Evolutionary conservation across 768 basidiomycete species (phyloP).

Genomic region (Hortiboletus campestris): DNA sequence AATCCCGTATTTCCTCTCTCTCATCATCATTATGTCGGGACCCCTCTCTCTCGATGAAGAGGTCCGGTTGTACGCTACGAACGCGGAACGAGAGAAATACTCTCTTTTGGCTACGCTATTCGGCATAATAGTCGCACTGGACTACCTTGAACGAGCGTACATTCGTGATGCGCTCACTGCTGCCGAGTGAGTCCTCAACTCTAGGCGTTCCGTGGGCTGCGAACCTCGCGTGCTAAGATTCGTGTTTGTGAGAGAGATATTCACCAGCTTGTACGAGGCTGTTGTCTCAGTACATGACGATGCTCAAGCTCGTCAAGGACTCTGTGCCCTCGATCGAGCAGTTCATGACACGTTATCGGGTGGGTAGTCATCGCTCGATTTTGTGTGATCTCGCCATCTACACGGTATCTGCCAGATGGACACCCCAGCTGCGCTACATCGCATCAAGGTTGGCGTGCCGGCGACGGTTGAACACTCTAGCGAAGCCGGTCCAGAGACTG

Average conservation of each 20-base stretch:
- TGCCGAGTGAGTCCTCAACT: slow-evolving; percentile 66
- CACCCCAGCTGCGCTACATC: slow-evolving; percentile 86
- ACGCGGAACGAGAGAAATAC: slow-evolving; percentile 85
- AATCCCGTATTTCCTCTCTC: neutral
- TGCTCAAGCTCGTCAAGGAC: slow-evolving; percentile 92
- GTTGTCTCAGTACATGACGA: slow-evolving; percentile 96
- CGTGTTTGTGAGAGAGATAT: slow-evolving; percentile 61
- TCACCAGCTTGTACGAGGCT: slow-evolving; percentile 93
- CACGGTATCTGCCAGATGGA: slow-evolving; percentile 64
- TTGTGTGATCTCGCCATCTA: neutral
- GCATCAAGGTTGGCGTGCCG: slow-evolving; percentile 89
- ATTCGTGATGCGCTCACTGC: slow-evolving; percentile 90
- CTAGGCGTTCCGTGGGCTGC: too few relatives aligned
- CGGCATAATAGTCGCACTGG: slow-evolving; percentile 86
- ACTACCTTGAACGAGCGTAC: slow-evolving; percentile 95
- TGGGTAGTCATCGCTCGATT: slow-evolving; percentile 32
- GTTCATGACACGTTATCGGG: slow-evolving; percentile 88
- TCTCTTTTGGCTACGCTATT: slow-evolving; percentile 88
- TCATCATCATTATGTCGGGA: slow-evolving; percentile 30
- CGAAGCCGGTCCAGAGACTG: slow-evolving; percentile 88
- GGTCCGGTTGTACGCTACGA: slow-evolving; percentile 81
- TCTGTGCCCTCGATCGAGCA: slow-evolving; percentile 82
- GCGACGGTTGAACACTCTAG: slow-evolving; percentile 96
- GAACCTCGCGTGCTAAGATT: slow-evolving; percentile 6
- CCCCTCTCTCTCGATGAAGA: slow-evolving; percentile 82